These are phyloP conservation scores for Nicotiana tomentosiformis DNA, from an alignment of 257 asterid species.

Conservation along the genomic window DNA sequence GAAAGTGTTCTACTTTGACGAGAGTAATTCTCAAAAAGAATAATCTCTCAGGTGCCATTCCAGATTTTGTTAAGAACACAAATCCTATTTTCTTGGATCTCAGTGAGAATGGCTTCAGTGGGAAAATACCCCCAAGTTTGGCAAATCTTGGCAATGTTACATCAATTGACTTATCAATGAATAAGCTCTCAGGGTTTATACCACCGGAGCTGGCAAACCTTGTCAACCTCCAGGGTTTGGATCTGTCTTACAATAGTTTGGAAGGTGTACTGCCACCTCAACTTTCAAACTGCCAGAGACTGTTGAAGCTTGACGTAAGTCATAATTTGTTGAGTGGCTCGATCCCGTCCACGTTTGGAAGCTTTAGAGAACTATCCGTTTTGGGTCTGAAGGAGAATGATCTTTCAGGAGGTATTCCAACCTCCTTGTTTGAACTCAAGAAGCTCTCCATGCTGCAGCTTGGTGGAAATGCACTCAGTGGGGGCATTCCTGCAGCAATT, in stretches of 20 bases:
- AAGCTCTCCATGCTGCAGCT: slow-evolving; percentile 55
- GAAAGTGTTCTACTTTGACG: slow-evolving; percentile 49
- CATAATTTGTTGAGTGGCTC: slow-evolving; percentile 57
- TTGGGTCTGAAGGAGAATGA: slow-evolving; percentile 58
- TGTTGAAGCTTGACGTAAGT: slow-evolving; percentile 50
- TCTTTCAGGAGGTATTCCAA: slow-evolving; percentile 47
- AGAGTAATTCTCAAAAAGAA: slow-evolving; percentile 68
- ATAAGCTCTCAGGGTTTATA: slow-evolving; percentile 47
- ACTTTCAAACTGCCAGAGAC: slow-evolving; percentile 41
- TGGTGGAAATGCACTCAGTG: slow-evolving; percentile 60
- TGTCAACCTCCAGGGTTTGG: slow-evolving; percentile 35
- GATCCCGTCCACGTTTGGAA: slow-evolving; percentile 42
- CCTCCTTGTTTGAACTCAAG: slow-evolving; percentile 43
- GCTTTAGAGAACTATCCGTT: slow-evolving; percentile 38
- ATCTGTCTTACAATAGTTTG: slow-evolving; percentile 56
- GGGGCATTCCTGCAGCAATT: slow-evolving; percentile 39
- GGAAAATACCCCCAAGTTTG: slow-evolving; percentile 53
- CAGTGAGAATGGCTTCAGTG: slow-evolving; percentile 48
- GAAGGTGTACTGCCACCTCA: slow-evolving; percentile 48
- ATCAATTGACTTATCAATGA: slow-evolving; percentile 48
- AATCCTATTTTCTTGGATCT: slow-evolving; percentile 47
- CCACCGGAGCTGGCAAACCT: slow-evolving; percentile 59
- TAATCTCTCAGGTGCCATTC: slow-evolving; percentile 57
- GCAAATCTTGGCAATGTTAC: slow-evolving; percentile 39
- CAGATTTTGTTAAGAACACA: slow-evolving; percentile 42